Evolutionary conservation across 192 early-diverging fungal genomes (phyloP).

Genomic region (Pilobolus umbonatus): DNA sequence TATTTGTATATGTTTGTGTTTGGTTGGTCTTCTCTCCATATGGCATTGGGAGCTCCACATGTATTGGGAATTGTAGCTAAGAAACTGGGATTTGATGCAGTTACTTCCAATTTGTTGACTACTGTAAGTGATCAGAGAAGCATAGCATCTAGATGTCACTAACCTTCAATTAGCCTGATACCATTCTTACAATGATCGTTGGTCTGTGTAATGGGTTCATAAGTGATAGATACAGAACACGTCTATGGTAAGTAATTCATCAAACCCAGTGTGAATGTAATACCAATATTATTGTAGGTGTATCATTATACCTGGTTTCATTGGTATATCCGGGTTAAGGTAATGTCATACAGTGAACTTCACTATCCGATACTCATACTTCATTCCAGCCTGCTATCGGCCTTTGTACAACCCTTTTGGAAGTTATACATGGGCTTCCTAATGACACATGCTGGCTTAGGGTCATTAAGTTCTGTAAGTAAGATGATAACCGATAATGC

Average conservation of each 20-base stretch:
- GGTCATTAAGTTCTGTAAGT: slow-evolving; percentile 26
- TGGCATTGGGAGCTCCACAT: slow-evolving; percentile 23
- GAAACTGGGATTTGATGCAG: slow-evolving; percentile 32
- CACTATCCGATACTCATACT: not conserved
- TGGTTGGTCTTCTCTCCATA: slow-evolving; percentile 30
- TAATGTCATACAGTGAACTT: not conserved
- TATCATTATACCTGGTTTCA: slow-evolving; percentile 24
- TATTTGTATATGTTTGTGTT: slow-evolving; percentile 27
- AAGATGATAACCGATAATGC: not conserved
- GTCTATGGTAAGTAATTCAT: slow-evolving; percentile 23
- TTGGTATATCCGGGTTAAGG: slow-evolving; percentile 30
- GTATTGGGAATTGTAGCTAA: slow-evolving; percentile 32
- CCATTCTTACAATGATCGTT: slow-evolving; percentile 28
- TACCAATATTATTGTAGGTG: slow-evolving; percentile 22
- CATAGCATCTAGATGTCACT: no score
- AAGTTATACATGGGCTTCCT: slow-evolving; percentile 28
- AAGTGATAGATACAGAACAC: slow-evolving; percentile 23
- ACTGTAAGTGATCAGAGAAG: slow-evolving; percentile 24
- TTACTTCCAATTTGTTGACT: slow-evolving; percentile 32
- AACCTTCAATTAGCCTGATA: no score
- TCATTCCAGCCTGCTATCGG: slow-evolving; percentile 20
- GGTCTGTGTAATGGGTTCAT: slow-evolving; percentile 31
- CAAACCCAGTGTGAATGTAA: not conserved
- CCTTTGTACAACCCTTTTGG: slow-evolving; percentile 35
- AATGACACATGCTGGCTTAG: slow-evolving; percentile 24